Evolutionary conservation across 169 alveolate genomes (phyloP).

Genomic region (Neospora caninum): DNA sequence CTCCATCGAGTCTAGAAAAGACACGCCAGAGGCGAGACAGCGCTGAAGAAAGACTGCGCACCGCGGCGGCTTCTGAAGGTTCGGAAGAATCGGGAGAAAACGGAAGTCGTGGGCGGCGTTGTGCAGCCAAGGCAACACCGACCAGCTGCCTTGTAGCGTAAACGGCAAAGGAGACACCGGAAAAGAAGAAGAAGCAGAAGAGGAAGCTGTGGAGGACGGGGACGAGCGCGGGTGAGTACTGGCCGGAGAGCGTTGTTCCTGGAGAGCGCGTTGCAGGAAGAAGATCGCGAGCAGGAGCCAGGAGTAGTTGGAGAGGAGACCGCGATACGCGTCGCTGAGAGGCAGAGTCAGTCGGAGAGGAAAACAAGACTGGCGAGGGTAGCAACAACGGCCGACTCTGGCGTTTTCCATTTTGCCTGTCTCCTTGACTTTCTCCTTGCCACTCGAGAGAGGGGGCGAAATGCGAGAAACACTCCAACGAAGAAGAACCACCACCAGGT

Average conservation of each 20-base stretch:
- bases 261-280: slow-evolving; percentile 4
- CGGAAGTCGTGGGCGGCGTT: neutral
- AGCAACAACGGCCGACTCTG: neutral
- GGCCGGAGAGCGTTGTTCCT: neutral
- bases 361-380: neutral
- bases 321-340: slow-evolving; percentile 38
- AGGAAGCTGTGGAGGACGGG: neutral
- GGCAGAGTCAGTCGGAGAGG: neutral
- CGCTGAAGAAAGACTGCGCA: neutral
- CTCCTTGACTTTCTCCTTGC: neutral
- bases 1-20: neutral
- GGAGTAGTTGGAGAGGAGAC: slow-evolving; percentile 21
- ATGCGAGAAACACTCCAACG: neutral
- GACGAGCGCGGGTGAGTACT: neutral
- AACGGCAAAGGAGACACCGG: neutral
- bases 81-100: neutral
- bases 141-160: neutral
- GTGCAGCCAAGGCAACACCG: neutral
- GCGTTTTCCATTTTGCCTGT: neutral
- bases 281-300: slow-evolving; percentile 15
- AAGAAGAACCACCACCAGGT: neutral
- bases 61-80: neutral
- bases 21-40: neutral
- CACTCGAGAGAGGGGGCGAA: no score
- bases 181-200: neutral